Evolutionary conservation across 768 basidiomycete species (phyloP), one percentile per base, ranked within the genome.

Genomic region (Boletus fagicola): DNA sequence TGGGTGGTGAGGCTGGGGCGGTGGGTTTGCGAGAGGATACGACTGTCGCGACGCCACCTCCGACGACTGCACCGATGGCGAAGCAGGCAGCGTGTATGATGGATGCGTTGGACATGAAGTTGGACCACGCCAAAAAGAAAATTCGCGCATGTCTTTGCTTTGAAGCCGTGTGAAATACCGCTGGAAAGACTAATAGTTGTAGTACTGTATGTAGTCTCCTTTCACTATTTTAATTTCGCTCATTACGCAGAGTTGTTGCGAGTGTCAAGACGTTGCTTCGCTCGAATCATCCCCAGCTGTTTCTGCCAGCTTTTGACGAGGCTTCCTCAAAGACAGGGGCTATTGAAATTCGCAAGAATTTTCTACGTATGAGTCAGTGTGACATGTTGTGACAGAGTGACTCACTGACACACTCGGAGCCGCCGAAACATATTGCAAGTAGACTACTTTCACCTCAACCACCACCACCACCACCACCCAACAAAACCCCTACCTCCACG

Each of bases 41-140:
- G 18, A 69, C 79, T 4, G 81, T 78, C 31, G 83, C 84, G 50
- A 88, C 80, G 10, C 90, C 87, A 18, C 92, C 91, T 39, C 94
- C 94, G 26, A 94, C 75, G 24, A 87, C 69, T 2, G 91, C 88
- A 26, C 94, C 94, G 43, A 89, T 85, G 53, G 93, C 86, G 69
- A 96, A 95, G 49, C 88, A 80, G 24, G 85, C 87, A 24, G 81
- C 85, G 60, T 84, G 87, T 3, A 88, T 62, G 53, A 86, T 61
- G 48, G 76, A 73, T 33, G 81, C 53, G 59, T 68, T 74, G n/a
- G 81, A 70, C 81, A 83, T 82, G 28, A 26, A 26, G 28, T 28
- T 28, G 28, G 28, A 28, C 22, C 22, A 28, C 26, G 4, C n/a
- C 16, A 24, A 1, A 7, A n/a, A n/a, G 11, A 30, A 18, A n/a